Evolutionary conservation across 225 moss, liverwort and hornwort species (phyloP).

Genomic region (Antitrichia curtipendula): DNA sequence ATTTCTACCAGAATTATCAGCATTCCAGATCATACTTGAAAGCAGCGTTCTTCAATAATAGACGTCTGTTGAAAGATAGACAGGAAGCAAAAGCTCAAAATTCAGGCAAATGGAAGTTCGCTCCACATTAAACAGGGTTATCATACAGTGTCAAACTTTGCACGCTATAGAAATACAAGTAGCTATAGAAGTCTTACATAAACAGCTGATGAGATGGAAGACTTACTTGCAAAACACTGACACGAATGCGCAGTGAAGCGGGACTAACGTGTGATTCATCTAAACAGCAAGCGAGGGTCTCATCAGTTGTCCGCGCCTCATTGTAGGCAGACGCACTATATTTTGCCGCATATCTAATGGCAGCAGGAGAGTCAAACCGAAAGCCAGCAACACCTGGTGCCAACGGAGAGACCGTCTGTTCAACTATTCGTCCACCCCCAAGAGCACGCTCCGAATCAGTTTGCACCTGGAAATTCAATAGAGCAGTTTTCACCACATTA

Average conservation of each 20-base stretch:
- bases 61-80: not conserved
- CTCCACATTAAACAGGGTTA: not conserved
- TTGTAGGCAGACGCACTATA: slow-evolving; percentile 46
- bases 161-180: not conserved
- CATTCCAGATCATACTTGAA: not conserved
- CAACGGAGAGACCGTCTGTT: slow-evolving; percentile 56
- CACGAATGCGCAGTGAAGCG: slow-evolving; percentile 62
- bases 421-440: slow-evolving; percentile 57
- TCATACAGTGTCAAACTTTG: not conserved
- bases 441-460: slow-evolving; percentile 66
- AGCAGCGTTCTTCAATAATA: not conserved
- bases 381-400: slow-evolving; percentile 75
- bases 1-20: not conserved
- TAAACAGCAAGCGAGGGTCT: slow-evolving; percentile 66
- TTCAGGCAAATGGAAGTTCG: not conserved
- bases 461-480: slow-evolving; percentile 58
- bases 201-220: not conserved
- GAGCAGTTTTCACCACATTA: not conserved
- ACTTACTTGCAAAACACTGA: slow-evolving; percentile 69
- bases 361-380: slow-evolving; percentile 75
- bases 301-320: slow-evolving; percentile 23
- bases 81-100: not conserved
- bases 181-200: not conserved
- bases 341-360: slow-evolving; percentile 71
- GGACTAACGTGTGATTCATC: slow-evolving; percentile 81